Percentiles rank a stretch among this genome's conserved stretches.
Conservation (phyloP, 208 protist species). For the Strigomonas oncopelti region DNA sequence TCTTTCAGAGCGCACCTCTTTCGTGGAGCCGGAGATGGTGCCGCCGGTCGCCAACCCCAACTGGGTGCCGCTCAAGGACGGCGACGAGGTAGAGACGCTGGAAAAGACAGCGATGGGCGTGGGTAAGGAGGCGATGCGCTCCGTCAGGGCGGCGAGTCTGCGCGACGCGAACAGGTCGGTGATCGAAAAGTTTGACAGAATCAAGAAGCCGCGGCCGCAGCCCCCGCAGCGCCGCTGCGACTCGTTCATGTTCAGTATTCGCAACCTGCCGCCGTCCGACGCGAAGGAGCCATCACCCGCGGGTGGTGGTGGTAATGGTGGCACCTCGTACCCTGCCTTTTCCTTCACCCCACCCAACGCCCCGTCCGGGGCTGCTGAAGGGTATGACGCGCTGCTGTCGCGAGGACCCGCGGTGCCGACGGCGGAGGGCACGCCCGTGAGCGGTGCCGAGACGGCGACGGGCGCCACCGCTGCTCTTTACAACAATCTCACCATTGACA, state of each 20-base stretch:
- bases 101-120: neutral
- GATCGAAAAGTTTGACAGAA: neutral
- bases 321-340: neutral
- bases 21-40: conserved; percentile 7
- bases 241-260: conserved; percentile 11
- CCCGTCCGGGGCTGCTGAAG: neutral
- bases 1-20: neutral
- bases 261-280: neutral
- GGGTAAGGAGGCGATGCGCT: neutral
- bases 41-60: conserved; percentile 11
- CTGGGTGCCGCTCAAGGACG: conserved; percentile 2
- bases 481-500: neutral
- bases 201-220: neutral
- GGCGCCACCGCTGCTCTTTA: neutral
- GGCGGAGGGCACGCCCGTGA: neutral
- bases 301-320: too few relatives aligned
- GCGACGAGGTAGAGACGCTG: neutral
- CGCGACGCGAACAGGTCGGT: neutral
- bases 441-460: neutral
- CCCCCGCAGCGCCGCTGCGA: conserved; percentile 1
- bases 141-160: neutral
- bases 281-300: neutral
- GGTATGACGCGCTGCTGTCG: neutral
- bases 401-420: neutral
- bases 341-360: too few relatives aligned